Evolutionary conservation across 2,329 filamentous ascomycete genomes (phyloP).

Genomic region (Annulohypoxylon truncatum): DNA sequence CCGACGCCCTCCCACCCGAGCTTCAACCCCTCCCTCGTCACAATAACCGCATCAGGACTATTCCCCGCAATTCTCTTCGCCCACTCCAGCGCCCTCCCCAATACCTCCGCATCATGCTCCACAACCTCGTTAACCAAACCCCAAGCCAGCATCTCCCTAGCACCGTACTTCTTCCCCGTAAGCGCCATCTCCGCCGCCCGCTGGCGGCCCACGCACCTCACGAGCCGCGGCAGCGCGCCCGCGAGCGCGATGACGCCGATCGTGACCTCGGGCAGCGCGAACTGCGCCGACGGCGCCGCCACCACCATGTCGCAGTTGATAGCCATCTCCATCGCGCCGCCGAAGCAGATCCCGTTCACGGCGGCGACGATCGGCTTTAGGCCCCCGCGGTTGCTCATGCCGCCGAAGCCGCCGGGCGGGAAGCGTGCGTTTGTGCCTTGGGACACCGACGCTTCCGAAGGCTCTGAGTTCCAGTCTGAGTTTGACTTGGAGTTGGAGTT

Average conservation of each 20-base stretch:
- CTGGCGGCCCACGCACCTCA: conserved; percentile 73
- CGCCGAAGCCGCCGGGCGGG: conserved; percentile 69
- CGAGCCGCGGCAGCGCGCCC: conserved; percentile 75
- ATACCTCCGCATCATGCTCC: conserved; percentile 54
- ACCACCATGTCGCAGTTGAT: conserved; percentile 79
- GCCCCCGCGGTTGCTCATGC: conserved; percentile 72
- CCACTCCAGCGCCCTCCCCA: conserved; percentile 69
- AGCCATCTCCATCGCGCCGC: conserved; percentile 82
- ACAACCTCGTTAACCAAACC: conserved; percentile 78
- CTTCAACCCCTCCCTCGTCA: conserved; percentile 77
- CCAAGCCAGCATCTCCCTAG: conserved; percentile 71
- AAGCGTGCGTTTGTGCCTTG: conserved; percentile 38
- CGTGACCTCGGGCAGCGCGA: conserved; percentile 77
- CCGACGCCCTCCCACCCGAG: conserved; percentile 77
- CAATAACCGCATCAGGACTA: conserved; percentile 80
- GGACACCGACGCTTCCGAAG: no score
- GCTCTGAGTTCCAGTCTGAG: no score
- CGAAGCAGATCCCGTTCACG: conserved; percentile 79
- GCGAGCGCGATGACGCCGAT: conserved; percentile 78
- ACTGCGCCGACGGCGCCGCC: conserved; percentile 67
- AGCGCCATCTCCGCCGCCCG: conserved; percentile 78
- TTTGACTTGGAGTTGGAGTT: neutral
- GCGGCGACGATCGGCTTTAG: conserved; percentile 82
- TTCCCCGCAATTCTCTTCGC: conserved; percentile 72
- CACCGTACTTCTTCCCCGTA: conserved; percentile 68